phyloP scores from a whole-genome alignment of 2,329 filamentous ascomycete species.

The Knufia fluminis region DNA sequence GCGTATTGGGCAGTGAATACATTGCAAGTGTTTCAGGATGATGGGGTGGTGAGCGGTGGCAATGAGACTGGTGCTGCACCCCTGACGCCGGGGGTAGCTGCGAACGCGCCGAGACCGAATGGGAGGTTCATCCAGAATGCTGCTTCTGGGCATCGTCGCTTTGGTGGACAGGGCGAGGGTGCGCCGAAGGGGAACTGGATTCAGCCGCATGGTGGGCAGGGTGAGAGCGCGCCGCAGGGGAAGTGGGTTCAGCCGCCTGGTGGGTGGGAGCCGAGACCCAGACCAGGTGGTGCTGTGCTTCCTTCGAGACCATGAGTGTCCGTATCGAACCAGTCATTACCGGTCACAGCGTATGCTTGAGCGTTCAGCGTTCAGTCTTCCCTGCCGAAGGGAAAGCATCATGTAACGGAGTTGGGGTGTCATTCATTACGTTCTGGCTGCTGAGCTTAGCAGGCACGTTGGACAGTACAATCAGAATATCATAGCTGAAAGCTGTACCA shows the following conservation, averaged over 20 bases:
- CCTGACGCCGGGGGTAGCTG: not conserved
- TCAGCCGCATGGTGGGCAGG: too few species aligned
- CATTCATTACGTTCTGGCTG: too few species aligned
- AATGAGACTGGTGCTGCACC: not conserved
- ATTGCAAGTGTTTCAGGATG: conserved; percentile 52
- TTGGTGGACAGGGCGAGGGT: not conserved
- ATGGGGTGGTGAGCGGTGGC: not conserved
- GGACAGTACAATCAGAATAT: too few species aligned
- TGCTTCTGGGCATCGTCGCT: not conserved
- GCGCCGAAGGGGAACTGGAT: not conserved
- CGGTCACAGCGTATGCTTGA: too few species aligned
- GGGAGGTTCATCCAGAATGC: conserved; percentile 6
- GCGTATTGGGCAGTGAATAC: conserved; percentile 69
- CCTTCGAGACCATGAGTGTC: not conserved
- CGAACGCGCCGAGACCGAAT: not conserved
- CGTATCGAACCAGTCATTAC: too few species aligned
- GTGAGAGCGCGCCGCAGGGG: not conserved
- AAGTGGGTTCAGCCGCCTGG: not conserved
- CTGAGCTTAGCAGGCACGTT: too few species aligned
- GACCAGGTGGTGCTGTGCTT: not conserved
- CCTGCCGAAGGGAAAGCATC: too few species aligned
- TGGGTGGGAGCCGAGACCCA: not conserved
- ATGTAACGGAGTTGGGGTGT: too few species aligned
- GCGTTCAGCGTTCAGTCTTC: too few species aligned
- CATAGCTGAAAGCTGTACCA: too few species aligned